These are phyloP conservation scores for Chenopodium suecicum DNA, from an alignment of 148 eudicot genomes.

Conservation along the genomic window DNA sequence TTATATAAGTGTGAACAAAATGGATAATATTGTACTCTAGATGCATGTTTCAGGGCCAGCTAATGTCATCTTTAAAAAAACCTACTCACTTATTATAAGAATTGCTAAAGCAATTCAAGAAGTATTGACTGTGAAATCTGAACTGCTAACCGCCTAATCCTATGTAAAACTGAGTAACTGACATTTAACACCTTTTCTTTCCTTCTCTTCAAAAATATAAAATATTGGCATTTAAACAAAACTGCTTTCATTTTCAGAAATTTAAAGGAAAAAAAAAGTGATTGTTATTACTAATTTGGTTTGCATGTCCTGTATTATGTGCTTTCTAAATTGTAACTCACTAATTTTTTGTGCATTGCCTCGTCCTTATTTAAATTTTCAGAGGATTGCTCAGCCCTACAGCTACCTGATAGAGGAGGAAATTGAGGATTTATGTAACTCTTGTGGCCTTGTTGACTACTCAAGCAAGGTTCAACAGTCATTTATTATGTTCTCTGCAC, in stretches of 20 bases:
- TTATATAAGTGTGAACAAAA: not conserved
- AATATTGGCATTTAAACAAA: not conserved
- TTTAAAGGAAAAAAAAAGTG: not conserved
- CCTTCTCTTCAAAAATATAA: not conserved
- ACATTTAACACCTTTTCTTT: not conserved
- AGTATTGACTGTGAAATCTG: not conserved
- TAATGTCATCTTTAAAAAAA: not conserved
- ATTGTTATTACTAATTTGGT: not conserved
- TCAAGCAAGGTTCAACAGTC: conserved; percentile 64
- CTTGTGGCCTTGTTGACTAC: conserved; percentile 81
- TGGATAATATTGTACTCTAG: not conserved
- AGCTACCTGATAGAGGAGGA: conserved; percentile 64
- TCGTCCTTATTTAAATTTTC: conserved; percentile 21
- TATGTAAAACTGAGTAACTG: not conserved
- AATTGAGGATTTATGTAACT: conserved; percentile 77
- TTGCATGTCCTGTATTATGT: not conserved
- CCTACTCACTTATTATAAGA: not conserved
- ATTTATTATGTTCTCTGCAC: conserved; percentile 84
- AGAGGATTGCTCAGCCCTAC: conserved; percentile 42
- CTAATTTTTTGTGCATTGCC: not conserved
- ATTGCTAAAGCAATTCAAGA: not conserved
- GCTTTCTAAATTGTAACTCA: not conserved
- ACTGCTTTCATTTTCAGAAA: not conserved
- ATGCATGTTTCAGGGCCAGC: not conserved
- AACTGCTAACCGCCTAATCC: not conserved